Percentiles rank a stretch among this genome's conserved stretches.
Conservation (phyloP, 2,329 filamentous ascomycete genomes). For the Penicillium verrucosum region DNA sequence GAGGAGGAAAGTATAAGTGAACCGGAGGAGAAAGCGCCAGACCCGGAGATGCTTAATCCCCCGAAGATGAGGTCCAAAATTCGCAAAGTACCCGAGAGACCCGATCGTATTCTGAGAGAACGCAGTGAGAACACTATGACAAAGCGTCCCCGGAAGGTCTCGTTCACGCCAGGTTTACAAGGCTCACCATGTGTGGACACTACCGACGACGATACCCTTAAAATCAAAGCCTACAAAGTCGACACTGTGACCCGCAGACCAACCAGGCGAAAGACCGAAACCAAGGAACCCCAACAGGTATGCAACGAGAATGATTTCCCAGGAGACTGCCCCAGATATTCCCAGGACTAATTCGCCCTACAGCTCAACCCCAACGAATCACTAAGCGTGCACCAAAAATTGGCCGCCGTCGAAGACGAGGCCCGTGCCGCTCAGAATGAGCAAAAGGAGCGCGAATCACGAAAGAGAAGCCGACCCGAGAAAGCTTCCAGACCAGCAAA, state of each 20-base stretch:
- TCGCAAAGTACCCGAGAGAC: constrained; percentile 23
- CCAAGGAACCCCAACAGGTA: constrained; percentile 32
- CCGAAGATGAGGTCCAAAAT: constrained; percentile 20
- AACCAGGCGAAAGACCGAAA: constrained; percentile 27
- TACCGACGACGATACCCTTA: constrained; percentile 35
- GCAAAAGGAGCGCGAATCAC: constrained; percentile 34
- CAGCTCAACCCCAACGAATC: constrained; percentile 19
- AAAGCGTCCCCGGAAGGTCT: constrained; percentile 36
- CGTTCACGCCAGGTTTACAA: constrained; percentile 35
- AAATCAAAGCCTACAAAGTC: constrained; percentile 33
- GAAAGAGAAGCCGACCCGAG: constrained; percentile 34
- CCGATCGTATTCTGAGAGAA: constrained; percentile 35
- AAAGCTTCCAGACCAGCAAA: constrained; percentile 29
- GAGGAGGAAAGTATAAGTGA: constrained; percentile 30
- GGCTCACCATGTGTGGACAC: constrained; percentile 26
- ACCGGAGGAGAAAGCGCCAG: constrained; percentile 17
- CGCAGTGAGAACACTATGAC: constrained; percentile 37
- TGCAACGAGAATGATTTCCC: constrained; percentile 10
- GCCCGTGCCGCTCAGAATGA: constrained; percentile 39
- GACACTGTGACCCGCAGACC: constrained; percentile 30
- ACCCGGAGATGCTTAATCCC: constrained; percentile 4
- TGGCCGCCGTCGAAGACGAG: constrained; percentile 44
- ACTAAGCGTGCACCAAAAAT: constrained; percentile 42
- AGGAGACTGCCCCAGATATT: neutral
- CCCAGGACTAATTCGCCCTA: constrained; percentile 7